Evolutionary conservation across 1,284 basidiomycete genomes (phyloP), one percentile per base, ranked within the genome.

Genomic region (Porodaedalea pini): DNA sequence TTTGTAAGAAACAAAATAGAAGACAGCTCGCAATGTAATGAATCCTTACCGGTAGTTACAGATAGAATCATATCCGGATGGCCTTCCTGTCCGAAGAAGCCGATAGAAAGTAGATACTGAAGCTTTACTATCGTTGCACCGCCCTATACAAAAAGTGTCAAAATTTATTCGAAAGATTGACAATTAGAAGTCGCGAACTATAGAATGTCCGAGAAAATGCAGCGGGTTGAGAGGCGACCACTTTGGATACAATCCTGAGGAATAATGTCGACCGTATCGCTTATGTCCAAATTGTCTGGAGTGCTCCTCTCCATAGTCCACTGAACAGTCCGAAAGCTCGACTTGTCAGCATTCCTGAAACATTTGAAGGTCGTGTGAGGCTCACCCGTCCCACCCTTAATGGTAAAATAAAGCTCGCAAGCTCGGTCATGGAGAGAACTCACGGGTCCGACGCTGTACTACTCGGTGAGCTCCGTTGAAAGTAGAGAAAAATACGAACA

Each of bases 341-440:
- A 27, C 11, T 47, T 15, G n/a, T 11, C 8, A 19, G 1, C 5
- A n/a, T 27, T 3, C n/a, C 25, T 3, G 36, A 6, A 15, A 15
- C 5, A 32, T 10, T 13, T 7, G 0, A 15, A 8, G 5, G n/a
- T 25, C 25, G 15, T 10, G 4, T 19, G 52, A 37, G 61, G 66
- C 66, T 65, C 63, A 69, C 79, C 77, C 54, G 66, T 76, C 1
- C 80, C 80, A 7, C 82, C 82, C 8, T 70, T 63, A 2, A 85
- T 61, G 2, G 73, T 70, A 63, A 80, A 82, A 66, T 77, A 83
- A 11, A 83, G 67, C 62, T 84, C 81, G 64, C 81, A 83, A 11
- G 81, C 81, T 51, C 81, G 67, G 59, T 85, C 82, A 62, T 83
- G 80, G 25, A 84, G 61, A 2, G 78, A 80, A 62, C 80, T 80